Evolutionary conservation across 805 yeast genomes (phyloP).

Genomic region (Candida pseudofarinosa): DNA sequence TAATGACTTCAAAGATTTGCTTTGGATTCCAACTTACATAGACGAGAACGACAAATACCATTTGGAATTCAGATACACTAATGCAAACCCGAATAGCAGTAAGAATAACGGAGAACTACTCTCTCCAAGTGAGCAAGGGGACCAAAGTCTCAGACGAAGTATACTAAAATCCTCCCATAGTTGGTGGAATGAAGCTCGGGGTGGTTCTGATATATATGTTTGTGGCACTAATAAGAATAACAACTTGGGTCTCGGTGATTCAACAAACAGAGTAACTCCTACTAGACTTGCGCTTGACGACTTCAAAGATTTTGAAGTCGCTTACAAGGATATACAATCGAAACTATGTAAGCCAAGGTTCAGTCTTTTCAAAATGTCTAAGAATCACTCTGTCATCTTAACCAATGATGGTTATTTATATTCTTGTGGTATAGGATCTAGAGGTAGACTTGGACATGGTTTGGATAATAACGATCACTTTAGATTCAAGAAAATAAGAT

Average conservation of each 20-base stretch:
- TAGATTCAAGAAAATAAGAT: conserved; percentile 40
- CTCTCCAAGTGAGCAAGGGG: background rate
- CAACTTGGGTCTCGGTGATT: conserved; percentile 64
- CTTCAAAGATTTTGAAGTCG: conserved; percentile 12
- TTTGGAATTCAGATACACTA: conserved; percentile 18
- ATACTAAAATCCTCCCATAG: conserved; percentile 8
- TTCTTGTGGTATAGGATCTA: conserved; percentile 62
- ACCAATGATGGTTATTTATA: conserved; percentile 54
- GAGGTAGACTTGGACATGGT: conserved; percentile 68
- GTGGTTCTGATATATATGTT: conserved; percentile 57
- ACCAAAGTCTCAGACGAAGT: conserved; percentile 1
- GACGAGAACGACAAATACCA: conserved; percentile 30
- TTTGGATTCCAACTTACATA: conserved; percentile 41
- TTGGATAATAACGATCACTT: conserved; percentile 37
- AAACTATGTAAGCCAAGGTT: conserved; percentile 38
- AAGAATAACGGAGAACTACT: background rate
- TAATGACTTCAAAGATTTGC: conserved; percentile 41
- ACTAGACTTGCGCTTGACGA: conserved; percentile 31
- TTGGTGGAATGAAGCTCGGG: conserved; percentile 45
- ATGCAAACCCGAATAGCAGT: background rate
- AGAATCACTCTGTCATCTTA: conserved; percentile 59
- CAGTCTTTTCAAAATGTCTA: conserved; percentile 50
- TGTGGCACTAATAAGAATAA: conserved; percentile 62
- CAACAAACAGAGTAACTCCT: conserved; percentile 43
- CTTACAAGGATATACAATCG: conserved; percentile 2